phyloP scores from a whole-genome alignment of 352 stramenopile species.

The Phytopythium kandeliae region DNA sequence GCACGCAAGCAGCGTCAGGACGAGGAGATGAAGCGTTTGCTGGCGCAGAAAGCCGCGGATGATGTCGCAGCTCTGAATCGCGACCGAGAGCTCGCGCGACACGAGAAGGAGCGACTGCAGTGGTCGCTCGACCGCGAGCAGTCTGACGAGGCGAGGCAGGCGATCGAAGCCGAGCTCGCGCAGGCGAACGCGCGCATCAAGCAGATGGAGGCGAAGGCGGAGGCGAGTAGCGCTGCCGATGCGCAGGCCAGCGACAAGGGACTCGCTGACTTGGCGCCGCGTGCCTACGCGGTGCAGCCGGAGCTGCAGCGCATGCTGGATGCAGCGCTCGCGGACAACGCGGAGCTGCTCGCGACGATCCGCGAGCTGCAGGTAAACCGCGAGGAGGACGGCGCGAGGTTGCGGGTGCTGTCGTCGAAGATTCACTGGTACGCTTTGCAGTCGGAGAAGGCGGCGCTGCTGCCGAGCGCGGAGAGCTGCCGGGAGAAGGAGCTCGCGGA shows the following conservation, averaged over 20 bases:
- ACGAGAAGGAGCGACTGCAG: slow-evolving; percentile 22
- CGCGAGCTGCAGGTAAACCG: slow-evolving; percentile 60
- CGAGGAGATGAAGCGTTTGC: slow-evolving; percentile 15
- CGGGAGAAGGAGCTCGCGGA: slow-evolving; percentile 24
- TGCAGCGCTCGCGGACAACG: slow-evolving; percentile 46
- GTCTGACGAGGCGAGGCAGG: slow-evolving; percentile 21
- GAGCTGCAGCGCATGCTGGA: slow-evolving; percentile 46
- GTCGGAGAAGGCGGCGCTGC: slow-evolving; percentile 9
- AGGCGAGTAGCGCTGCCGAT: not conserved
- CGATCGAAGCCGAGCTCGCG: slow-evolving; percentile 20
- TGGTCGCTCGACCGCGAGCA: slow-evolving; percentile 10
- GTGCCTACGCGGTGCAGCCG: slow-evolving; percentile 7
- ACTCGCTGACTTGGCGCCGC: not conserved
- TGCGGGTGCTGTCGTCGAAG: slow-evolving; percentile 27
- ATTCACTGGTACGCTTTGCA: slow-evolving; percentile 17
- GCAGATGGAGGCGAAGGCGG: slow-evolving; percentile 30
- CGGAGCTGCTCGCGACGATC: slow-evolving; percentile 54
- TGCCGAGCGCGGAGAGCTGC: not conserved
- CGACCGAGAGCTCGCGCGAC: slow-evolving; percentile 17
- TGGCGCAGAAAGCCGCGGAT: slow-evolving; percentile 15
- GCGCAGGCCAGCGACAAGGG: not conserved
- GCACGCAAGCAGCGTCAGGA: slow-evolving; percentile 12
- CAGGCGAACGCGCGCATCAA: slow-evolving; percentile 33
- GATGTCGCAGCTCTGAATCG: slow-evolving; percentile 18
- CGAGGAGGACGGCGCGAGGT: slow-evolving; percentile 21